These are phyloP conservation scores for Talaromyces sp. DNA, from an alignment of 2,329 filamentous ascomycete species.

Conservation along the genomic window DNA sequence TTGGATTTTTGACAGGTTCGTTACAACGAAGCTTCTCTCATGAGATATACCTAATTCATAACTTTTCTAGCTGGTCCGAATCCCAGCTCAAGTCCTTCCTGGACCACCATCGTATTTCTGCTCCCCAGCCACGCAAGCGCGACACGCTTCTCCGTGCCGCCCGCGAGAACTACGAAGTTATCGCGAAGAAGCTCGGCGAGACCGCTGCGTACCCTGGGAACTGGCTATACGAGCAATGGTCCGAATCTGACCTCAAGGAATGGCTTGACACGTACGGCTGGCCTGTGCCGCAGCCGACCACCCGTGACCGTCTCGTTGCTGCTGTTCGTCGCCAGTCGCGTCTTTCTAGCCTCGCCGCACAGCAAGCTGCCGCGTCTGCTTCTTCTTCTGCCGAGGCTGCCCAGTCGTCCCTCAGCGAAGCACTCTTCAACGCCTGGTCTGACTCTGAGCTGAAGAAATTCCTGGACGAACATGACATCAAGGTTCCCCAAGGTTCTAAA, in stretches of 20 bases:
- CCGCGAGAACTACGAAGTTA: constrained; percentile 73
- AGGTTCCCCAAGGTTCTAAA: constrained; percentile 87
- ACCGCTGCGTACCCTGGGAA: constrained; percentile 82
- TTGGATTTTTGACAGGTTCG: constrained; percentile 83
- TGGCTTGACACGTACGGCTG: constrained; percentile 89
- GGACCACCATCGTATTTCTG: constrained; percentile 80
- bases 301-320: constrained; percentile 82
- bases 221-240: constrained; percentile 90
- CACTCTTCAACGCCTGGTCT: constrained; percentile 83
- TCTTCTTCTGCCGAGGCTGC: constrained; percentile 63
- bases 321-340: constrained; percentile 86
- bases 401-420: constrained; percentile 71
- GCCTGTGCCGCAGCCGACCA: constrained; percentile 75
- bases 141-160: constrained; percentile 73
- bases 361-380: constrained; percentile 56
- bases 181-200: constrained; percentile 71
- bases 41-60: constrained; percentile 23
- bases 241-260: constrained; percentile 86
- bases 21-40: not conserved
- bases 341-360: constrained; percentile 64
- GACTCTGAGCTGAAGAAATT: constrained; percentile 89
- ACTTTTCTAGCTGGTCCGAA: constrained; percentile 69
- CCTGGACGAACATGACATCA: constrained; percentile 82
- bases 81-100: constrained; percentile 91
- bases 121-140: constrained; percentile 79